Evolutionary conservation across 805 yeast species (phyloP), one percentile per base, ranked within the genome.

Genomic region (Ogataea degrootiae): DNA sequence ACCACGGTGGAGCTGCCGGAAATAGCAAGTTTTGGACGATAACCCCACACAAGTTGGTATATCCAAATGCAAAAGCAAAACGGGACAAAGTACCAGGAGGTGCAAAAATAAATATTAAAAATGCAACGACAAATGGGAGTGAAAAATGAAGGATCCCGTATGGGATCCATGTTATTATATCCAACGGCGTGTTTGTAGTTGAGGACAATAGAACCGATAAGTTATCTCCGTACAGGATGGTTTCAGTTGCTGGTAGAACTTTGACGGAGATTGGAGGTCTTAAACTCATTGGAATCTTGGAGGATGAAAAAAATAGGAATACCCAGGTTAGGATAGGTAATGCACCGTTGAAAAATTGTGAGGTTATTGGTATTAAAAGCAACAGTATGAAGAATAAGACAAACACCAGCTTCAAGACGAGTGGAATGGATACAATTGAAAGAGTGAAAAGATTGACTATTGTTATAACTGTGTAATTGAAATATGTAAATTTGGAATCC

Each of bases 1-100:
- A 92, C 99, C 99, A 92, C 17, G 99, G 99, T 14, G 99, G 96
- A 45, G 98, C 97, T 43, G 94, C 87, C 6, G 99, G 96, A 64
- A 88, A 89, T 5, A 83, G 52, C 26, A 63, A 47, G 55, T 89
- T 76, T 69, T 94, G 98, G 47, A 80, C 78, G 34, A 85, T 60
- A 33, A 92, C 97, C 39, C 97, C 98, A 44, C 81, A 65, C 54
- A 91, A 67, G 67, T 92, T 94, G 92, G 90, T 86, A 71, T 86
- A 89, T 12, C 99, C 99, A 70, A 94, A 91, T 4, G 97, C 89
- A 70, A 90, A 87, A 2, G 89, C 96, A 67, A 84, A 92, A 7
- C 87, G 79, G 50, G 95, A 80, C 38, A 92, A 69, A 4, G 89
- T 73, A 11, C 86, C 83, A 41, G 99, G 99, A 9, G 98, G 97